Evolutionary conservation across 164 flowering plant genomes (phyloP).

Genomic region (Aristolochia californica): DNA sequence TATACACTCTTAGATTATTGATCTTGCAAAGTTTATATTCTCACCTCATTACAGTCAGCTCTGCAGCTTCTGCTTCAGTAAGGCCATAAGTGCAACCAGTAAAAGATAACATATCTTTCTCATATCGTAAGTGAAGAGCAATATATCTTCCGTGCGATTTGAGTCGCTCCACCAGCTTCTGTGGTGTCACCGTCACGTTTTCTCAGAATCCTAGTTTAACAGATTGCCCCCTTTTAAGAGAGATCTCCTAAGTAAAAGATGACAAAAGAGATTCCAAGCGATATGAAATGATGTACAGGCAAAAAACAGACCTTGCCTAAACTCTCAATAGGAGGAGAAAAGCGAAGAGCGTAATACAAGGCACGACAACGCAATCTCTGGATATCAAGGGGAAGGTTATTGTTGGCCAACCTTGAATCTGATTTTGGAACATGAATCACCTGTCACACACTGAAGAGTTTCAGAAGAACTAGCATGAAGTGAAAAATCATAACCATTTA

Average conservation of each 20-base stretch:
- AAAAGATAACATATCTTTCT: constrained; percentile 93
- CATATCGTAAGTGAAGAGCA: constrained; percentile 91
- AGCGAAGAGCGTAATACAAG: constrained; percentile 74
- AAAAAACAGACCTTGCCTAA: constrained; percentile 60
- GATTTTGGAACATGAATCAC: constrained; percentile 89
- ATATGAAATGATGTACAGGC: background rate
- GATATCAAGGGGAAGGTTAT: constrained; percentile 83
- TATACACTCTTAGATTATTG: too few species aligned
- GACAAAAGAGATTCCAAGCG: constrained; percentile 3
- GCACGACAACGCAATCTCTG: constrained; percentile 95
- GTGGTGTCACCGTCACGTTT: constrained; percentile 75
- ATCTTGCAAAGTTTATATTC: background rate
- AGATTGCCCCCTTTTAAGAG: constrained; percentile 46
- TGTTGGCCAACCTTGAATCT: constrained; percentile 92
- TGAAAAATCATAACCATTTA: background rate
- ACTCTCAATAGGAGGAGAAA: constrained; percentile 71
- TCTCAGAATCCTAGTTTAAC: constrained; percentile 69
- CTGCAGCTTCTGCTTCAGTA: constrained; percentile 66
- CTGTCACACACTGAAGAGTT: constrained; percentile 22
- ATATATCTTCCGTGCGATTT: constrained; percentile 64
- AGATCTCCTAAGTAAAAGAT: constrained; percentile 46
- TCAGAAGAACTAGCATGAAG: constrained; percentile 1
- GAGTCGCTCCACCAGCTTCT: constrained; percentile 95
- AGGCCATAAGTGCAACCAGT: constrained; percentile 91
- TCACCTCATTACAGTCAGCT: constrained; percentile 78